Conservation (phyloP, 1,139 yeast species). For the Blastobotrys indianensis region DNA sequence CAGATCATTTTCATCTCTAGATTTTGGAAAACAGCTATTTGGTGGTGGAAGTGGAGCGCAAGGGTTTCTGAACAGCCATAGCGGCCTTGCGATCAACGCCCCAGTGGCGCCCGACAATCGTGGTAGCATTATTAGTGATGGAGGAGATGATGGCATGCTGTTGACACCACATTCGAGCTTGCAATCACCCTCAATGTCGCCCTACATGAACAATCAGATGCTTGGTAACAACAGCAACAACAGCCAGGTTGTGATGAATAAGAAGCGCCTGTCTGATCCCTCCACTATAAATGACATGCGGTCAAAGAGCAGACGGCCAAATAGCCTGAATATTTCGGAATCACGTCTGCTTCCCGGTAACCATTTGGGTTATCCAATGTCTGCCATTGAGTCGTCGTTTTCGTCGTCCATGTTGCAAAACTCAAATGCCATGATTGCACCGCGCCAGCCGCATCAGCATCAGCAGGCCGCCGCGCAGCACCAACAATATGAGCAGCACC, state of each 20-base stretch:
- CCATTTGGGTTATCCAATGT: slow-evolving; percentile 2
- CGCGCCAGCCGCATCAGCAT: slow-evolving; percentile 2
- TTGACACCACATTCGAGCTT: slow-evolving; percentile 16
- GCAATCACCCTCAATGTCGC: slow-evolving; percentile 15
- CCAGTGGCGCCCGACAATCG: no score
- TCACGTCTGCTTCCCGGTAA: no score
- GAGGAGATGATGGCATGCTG: slow-evolving; percentile 8
- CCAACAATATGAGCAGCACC: background rate
- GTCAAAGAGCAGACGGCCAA: no score
- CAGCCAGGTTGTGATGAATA: background rate
- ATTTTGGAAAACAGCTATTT: background rate
- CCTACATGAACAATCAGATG: background rate
- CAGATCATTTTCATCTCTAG: background rate
- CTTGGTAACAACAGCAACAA: background rate
- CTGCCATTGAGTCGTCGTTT: slow-evolving; percentile 6
- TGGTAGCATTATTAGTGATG: slow-evolving; percentile 3
- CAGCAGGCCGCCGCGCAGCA: background rate
- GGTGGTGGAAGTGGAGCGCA: background rate
- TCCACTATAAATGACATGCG: no score
- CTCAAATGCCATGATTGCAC: background rate
- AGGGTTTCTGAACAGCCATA: no score
- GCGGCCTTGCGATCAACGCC: no score
- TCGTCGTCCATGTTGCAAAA: background rate
- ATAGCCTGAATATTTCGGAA: no score
- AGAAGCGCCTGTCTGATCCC: no score